Conservation (phyloP, 495 filamentous ascomycete species). For the Venustampulla echinocandica region DNA sequence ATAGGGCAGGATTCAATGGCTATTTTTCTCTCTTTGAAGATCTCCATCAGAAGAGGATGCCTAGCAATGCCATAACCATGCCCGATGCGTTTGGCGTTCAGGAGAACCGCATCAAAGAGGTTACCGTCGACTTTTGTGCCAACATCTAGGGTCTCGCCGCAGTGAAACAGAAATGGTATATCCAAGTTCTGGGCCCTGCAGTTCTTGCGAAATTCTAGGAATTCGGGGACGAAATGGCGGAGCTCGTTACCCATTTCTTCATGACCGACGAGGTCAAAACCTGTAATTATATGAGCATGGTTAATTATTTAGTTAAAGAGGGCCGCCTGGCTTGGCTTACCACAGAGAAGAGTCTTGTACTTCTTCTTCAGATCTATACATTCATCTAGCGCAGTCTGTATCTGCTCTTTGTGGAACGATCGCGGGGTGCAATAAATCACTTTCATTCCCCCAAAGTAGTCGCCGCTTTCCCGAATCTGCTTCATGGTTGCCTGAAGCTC, state of each 20-base stretch:
- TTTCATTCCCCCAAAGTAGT: slow-evolving; percentile 23
- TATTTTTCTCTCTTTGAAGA: slow-evolving; percentile 74
- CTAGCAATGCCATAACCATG: slow-evolving; percentile 86
- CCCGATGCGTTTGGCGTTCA: slow-evolving; percentile 78
- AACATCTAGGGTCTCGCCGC: slow-evolving; percentile 77
- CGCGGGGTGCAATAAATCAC: slow-evolving; percentile 24
- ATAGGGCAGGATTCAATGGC: slow-evolving; percentile 86
- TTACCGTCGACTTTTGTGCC: slow-evolving; percentile 74
- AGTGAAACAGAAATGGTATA: slow-evolving; percentile 94
- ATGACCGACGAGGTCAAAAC: slow-evolving; percentile 84
- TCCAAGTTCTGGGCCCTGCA: slow-evolving; percentile 62
- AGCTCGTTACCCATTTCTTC: slow-evolving; percentile 64
- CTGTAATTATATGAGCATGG: slow-evolving; percentile 28
- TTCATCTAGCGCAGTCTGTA: slow-evolving; percentile 60
- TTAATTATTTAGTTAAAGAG: no score
- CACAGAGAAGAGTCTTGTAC: slow-evolving; percentile 63
- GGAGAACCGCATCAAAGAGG: slow-evolving; percentile 76
- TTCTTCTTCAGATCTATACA: slow-evolving; percentile 67
- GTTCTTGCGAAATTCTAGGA: slow-evolving; percentile 73
- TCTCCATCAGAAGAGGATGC: slow-evolving; percentile 73
- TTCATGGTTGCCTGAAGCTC: slow-evolving; percentile 37
- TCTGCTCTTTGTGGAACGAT: slow-evolving; percentile 34
- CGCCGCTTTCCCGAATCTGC: slow-evolving; percentile 1
- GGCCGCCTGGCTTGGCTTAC: no score
- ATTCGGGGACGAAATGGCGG: slow-evolving; percentile 57